phyloP scores from a whole-genome alignment of 2,329 filamentous ascomycete genomes.

The Epichloe glyceriae region DNA sequence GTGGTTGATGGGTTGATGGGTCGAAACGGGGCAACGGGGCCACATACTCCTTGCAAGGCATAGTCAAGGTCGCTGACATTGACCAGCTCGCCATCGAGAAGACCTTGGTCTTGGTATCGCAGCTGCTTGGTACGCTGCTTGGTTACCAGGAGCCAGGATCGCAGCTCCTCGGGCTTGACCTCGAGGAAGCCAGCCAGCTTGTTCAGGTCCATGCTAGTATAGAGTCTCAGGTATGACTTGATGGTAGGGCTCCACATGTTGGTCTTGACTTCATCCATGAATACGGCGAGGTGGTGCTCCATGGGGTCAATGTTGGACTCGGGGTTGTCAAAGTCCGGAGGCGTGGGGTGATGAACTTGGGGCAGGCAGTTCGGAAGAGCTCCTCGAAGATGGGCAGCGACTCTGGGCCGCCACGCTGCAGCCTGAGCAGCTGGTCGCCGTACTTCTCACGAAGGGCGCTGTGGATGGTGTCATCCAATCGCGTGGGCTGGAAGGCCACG shows the following conservation, averaged over 20 bases:
- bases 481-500: slow-evolving; percentile 92
- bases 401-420: slow-evolving; percentile 92
- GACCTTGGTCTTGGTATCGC: slow-evolving; percentile 75
- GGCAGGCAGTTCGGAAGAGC: slow-evolving; percentile 94
- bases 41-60: slow-evolving; percentile 78
- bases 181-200: slow-evolving; percentile 97
- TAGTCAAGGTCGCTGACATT: slow-evolving; percentile 96
- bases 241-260: slow-evolving; percentile 97
- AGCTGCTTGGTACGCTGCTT: slow-evolving; percentile 98
- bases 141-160: slow-evolving; percentile 88
- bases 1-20: too few species aligned
- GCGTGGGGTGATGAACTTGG: slow-evolving; percentile 97
- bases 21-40: too few species aligned
- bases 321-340: slow-evolving; percentile 95
- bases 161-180: slow-evolving; percentile 88
- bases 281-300: slow-evolving; percentile 92
- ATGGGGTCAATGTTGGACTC: slow-evolving; percentile 91
- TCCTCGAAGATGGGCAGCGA: slow-evolving; percentile 95
- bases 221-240: slow-evolving; percentile 96
- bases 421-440: slow-evolving; percentile 90
- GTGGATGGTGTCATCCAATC: slow-evolving; percentile 98
- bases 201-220: slow-evolving; percentile 98
- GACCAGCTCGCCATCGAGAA: slow-evolving; percentile 84
- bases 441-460: slow-evolving; percentile 97
- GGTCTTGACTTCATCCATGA: slow-evolving; percentile 99